A percentile compares a stretch with the other conserved stretches of the same genome.
Evolutionary conservation across 805 yeast genomes (phyloP).

Genomic region (Saturnispora galanensis): DNA sequence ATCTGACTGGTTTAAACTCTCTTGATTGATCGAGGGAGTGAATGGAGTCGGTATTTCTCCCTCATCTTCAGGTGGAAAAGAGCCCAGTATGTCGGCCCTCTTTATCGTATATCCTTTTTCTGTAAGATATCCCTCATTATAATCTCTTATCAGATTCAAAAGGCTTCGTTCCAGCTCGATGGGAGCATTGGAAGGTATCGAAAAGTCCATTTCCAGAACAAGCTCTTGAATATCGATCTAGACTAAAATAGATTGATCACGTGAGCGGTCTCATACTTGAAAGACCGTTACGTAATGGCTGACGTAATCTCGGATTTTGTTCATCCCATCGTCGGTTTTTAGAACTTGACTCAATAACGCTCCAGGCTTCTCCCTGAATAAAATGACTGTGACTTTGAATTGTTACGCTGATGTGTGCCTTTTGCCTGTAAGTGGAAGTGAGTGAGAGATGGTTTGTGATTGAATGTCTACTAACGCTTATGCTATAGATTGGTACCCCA

Average conservation of each 20-base stretch:
- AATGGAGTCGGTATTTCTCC: background rate
- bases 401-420: slow-evolving; percentile 83
- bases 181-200: slow-evolving; percentile 36
- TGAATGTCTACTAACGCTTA: slow-evolving; percentile 1
- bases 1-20: background rate
- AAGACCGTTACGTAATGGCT: too few relatives aligned
- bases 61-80: background rate
- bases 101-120: slow-evolving; percentile 63
- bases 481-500: slow-evolving; percentile 58
- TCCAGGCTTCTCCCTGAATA: background rate
- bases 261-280: too few relatives aligned
- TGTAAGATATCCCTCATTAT: slow-evolving; percentile 60
- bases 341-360: too few relatives aligned
- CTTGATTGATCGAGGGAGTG: background rate
- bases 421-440: slow-evolving; percentile 54
- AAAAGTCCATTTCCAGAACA: slow-evolving; percentile 30
- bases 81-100: slow-evolving; percentile 30
- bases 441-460: background rate
- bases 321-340: too few relatives aligned
- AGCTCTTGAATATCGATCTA: too few relatives aligned
- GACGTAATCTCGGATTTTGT: too few relatives aligned
- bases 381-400: slow-evolving; percentile 34
- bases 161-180: slow-evolving; percentile 29
- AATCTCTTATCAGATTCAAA: slow-evolving; percentile 37
- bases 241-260: too few relatives aligned